phyloP scores from a whole-genome alignment of 2,329 filamentous ascomycete genomes.

The Aspergillaceae sp. region DNA sequence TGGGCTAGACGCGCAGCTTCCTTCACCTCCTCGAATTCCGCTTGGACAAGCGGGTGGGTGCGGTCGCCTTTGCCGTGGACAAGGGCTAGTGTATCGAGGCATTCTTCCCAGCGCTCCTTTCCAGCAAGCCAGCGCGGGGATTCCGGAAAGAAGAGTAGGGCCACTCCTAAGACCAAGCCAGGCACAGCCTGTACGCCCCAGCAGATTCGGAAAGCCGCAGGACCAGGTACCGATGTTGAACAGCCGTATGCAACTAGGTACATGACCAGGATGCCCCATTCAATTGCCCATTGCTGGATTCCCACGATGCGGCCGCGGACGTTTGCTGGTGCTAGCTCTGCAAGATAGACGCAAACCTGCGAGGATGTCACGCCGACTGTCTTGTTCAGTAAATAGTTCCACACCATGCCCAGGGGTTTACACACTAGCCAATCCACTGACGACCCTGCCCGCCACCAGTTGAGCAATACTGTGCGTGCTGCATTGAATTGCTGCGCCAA shows the following conservation, averaged over 20 bases:
- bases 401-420: background rate
- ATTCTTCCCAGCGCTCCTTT: constrained; percentile 50
- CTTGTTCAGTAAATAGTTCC: background rate
- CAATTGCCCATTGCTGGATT: constrained; percentile 39
- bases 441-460: constrained; percentile 43
- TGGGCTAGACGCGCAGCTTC: constrained; percentile 25
- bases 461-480: constrained; percentile 24
- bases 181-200: constrained; percentile 58
- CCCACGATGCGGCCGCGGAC: constrained; percentile 37
- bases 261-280: constrained; percentile 39
- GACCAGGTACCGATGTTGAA: constrained; percentile 25
- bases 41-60: constrained; percentile 47
- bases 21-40: constrained; percentile 39
- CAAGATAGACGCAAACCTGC: constrained; percentile 38
- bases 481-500: constrained; percentile 27
- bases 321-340: constrained; percentile 35
- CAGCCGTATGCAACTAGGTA: constrained; percentile 36
- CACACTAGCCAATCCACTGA: constrained; percentile 28
- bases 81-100: constrained; percentile 44
- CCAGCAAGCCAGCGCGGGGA: constrained; percentile 55
- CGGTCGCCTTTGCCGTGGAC: constrained; percentile 51
- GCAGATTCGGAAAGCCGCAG: constrained; percentile 48
- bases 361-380: constrained; percentile 37
- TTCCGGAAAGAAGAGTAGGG: constrained; percentile 50
- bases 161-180: constrained; percentile 47